Percentiles rank a stretch among this genome's conserved stretches.
These are phyloP conservation scores for Blastobotrys americana DNA, from an alignment of 805 yeast species.

Conservation along the genomic window DNA sequence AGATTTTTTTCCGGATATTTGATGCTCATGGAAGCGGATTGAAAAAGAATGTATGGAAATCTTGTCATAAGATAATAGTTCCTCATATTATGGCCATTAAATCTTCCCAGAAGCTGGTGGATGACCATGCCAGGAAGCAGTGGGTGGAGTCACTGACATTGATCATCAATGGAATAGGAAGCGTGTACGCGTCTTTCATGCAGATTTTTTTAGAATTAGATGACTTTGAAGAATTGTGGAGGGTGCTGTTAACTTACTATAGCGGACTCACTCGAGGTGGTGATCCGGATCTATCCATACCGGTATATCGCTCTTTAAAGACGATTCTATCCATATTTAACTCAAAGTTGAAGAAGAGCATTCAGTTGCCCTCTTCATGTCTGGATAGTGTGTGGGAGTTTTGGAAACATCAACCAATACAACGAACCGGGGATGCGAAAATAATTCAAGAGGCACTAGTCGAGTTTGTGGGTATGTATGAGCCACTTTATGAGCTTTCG, in stretches of 20 bases:
- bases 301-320: constrained; percentile 48
- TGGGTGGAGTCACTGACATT: constrained; percentile 58
- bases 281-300: constrained; percentile 29
- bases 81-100: constrained; percentile 30
- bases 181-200: constrained; percentile 51
- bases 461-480: constrained; percentile 48
- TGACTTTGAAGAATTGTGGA: constrained; percentile 44
- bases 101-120: constrained; percentile 17
- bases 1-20: constrained; percentile 76
- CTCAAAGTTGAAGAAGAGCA: not conserved
- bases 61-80: constrained; percentile 59
- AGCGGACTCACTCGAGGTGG: constrained; percentile 33
- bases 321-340: constrained; percentile 37
- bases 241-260: constrained; percentile 44
- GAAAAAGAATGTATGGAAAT: constrained; percentile 51
- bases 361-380: constrained; percentile 12
- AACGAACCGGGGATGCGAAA: constrained; percentile 30
- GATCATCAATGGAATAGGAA: constrained; percentile 58
- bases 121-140: constrained; percentile 25
- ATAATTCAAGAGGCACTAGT: constrained; percentile 48
- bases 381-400: constrained; percentile 25
- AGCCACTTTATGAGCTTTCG: constrained; percentile 37
- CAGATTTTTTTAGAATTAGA: constrained; percentile 28
- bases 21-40: constrained; percentile 59
- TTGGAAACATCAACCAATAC: constrained; percentile 34